Conservation (phyloP, 2,329 filamentous ascomycete genomes). For the Fusarium abutilonis region DNA sequence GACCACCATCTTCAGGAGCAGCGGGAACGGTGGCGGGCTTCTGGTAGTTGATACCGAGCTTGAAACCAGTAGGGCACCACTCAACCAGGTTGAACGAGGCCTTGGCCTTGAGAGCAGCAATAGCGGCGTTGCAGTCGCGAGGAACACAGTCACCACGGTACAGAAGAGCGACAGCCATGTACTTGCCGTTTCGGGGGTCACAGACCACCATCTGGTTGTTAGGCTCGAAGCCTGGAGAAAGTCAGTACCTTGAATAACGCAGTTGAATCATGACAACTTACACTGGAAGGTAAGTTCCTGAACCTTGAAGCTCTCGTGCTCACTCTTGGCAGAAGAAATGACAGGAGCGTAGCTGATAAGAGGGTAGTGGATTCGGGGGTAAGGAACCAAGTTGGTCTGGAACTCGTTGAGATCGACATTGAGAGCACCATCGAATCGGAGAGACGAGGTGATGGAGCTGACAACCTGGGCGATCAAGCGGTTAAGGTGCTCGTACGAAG, state of each 20-base stretch:
- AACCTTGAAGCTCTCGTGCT: constrained; percentile 89
- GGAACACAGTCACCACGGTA: constrained; percentile 78
- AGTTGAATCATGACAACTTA: constrained; percentile 52
- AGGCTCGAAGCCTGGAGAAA: constrained; percentile 71
- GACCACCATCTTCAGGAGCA: constrained; percentile 64
- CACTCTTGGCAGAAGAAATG: constrained; percentile 77
- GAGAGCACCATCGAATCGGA: constrained; percentile 77
- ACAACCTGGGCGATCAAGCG: constrained; percentile 78
- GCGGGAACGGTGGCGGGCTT: constrained; percentile 69
- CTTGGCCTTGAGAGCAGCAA: constrained; percentile 75
- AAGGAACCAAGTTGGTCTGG: constrained; percentile 80
- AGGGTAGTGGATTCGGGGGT: constrained; percentile 78
- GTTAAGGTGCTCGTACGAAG: constrained; percentile 77
- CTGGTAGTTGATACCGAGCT: constrained; percentile 80
- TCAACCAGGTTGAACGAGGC: constrained; percentile 77
- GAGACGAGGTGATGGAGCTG: constrained; percentile 77
- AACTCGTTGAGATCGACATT: constrained; percentile 82
- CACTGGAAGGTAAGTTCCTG: constrained; percentile 79
- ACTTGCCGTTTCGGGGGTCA: constrained; percentile 78
- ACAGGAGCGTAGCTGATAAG: constrained; percentile 78
- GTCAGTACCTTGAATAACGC: constrained; percentile 40
- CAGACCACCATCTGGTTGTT: constrained; percentile 84
- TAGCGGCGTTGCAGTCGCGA: constrained; percentile 73
- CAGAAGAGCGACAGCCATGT: constrained; percentile 78
- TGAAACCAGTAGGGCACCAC: constrained; percentile 81